phyloP scores from a whole-genome alignment of 305 asterid genomes.

The Rubia tinctorum region DNA sequence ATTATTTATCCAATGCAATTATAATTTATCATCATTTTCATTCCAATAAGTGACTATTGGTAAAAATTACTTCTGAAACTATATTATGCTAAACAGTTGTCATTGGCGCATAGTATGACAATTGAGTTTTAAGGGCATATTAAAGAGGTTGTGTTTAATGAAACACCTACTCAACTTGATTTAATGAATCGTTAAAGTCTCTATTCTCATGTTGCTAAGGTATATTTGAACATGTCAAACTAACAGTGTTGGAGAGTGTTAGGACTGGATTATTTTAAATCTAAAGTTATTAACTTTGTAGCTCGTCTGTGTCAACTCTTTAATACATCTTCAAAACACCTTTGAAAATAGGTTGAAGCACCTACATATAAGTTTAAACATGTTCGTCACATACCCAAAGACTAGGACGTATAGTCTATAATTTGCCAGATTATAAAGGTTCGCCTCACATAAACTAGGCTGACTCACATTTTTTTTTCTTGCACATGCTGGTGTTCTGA shows the following conservation, averaged over 20 bases:
- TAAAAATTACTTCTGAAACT: too few species aligned
- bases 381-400: too few species aligned
- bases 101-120: neutral
- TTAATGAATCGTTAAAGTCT: slow-evolving; percentile 52
- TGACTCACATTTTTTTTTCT: slow-evolving; percentile 8
- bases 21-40: too few species aligned
- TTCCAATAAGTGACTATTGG: too few species aligned
- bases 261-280: neutral
- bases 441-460: too few species aligned
- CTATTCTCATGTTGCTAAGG: slow-evolving; percentile 52
- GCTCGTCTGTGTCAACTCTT: neutral
- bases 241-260: neutral
- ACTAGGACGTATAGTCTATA: too few species aligned
- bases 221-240: slow-evolving; percentile 19
- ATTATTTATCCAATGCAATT: neutral
- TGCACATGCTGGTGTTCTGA: slow-evolving; percentile 82
- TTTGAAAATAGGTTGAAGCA: too few species aligned
- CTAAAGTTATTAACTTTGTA: neutral
- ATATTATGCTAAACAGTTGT: neutral
- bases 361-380: too few species aligned
- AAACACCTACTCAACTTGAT: slow-evolving; percentile 83
- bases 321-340: too few species aligned
- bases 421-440: too few species aligned
- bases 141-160: slow-evolving; percentile 65
- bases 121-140: slow-evolving; percentile 40